Conservation (phyloP, 2,329 filamentous ascomycete genomes). For the Microsporum audouinii region DNA sequence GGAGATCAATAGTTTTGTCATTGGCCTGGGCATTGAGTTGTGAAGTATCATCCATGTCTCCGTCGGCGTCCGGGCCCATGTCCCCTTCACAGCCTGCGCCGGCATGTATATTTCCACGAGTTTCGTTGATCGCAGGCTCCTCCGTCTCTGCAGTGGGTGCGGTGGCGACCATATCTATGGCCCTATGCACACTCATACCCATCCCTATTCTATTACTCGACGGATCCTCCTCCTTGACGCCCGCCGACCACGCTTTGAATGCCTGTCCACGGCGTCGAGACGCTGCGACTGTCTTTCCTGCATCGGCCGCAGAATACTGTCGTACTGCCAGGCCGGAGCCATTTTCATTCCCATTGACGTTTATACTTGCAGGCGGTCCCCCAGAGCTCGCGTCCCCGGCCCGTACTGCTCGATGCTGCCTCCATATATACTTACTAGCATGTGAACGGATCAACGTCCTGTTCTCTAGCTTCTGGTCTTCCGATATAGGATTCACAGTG, state of each 20-base stretch:
- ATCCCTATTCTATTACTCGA: background rate
- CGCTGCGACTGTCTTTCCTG: background rate
- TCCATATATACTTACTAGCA: slow-evolving; percentile 17
- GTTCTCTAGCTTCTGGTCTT: slow-evolving; percentile 15
- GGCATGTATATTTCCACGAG: background rate
- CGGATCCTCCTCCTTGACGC: background rate
- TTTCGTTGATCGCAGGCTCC: background rate
- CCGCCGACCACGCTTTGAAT: background rate
- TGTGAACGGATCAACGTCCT: slow-evolving; percentile 16
- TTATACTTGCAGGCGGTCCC: background rate
- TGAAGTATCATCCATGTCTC: background rate
- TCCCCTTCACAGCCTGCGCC: background rate
- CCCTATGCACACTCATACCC: background rate
- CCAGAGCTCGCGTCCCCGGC: background rate
- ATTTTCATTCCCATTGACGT: background rate
- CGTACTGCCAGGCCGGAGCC: background rate
- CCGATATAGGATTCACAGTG: slow-evolving; percentile 16
- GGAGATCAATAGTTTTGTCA: background rate
- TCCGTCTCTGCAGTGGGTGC: background rate
- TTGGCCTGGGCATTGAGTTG: background rate
- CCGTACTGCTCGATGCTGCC: slow-evolving; percentile 15
- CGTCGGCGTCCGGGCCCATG: background rate
- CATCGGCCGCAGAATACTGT: background rate
- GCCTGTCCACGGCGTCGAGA: background rate
- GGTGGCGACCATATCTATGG: background rate